Base-by-base conservation (phyloP, 208 protist species). In the Leishmania guyanensis region DNA sequence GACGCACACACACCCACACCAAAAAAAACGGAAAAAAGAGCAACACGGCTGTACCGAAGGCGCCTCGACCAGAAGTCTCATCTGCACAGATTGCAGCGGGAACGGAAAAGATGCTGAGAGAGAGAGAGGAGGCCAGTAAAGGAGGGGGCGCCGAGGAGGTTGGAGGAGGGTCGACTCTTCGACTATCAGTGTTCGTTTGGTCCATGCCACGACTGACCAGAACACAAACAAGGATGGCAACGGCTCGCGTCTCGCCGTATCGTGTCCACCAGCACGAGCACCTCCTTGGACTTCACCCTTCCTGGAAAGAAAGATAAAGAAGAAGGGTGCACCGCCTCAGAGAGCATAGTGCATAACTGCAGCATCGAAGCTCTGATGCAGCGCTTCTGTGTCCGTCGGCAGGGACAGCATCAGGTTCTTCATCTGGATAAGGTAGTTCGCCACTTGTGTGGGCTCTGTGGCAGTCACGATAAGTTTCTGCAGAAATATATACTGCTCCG, bases 371-470 rank as follows among this genome's bases (percentile, higher is more conserved):
- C 88, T 89, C 29, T 86, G 75, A 50, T 77, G 81, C 36, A 95
- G 87, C 39, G 89, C 78, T 8, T 73, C 74, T 22, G 89, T 80
- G 77, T 94, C 85, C 17, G 78, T 86, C 20, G 90, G 87, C 50
- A 97, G 81, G 29, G 86, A 81, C 29, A 77, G 74, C 86, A 97
- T 94, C 66, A 91, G 74, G 75, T 91, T 90, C 53, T 92, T 92
- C 64, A 96, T 82, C 66, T 95, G 90, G 43, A 97, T 88, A 58
- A 97, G 78, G 46, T 91, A 89, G 66, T 90, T 93, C 26, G 92
- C 90, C 36, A 95, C 87, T 36, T 94, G 94, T 43, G 92, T 95
- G 14, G 86, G 84, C 77, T 95, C 90, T 39, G 82, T 83, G 8
- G 91, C 82, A 73, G 93, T 79, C 65, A 90, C 82, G 70, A 93